Evolutionary conservation across 2,329 filamentous ascomycete genomes (phyloP).

Genomic region (Penicillium digitatum): DNA sequence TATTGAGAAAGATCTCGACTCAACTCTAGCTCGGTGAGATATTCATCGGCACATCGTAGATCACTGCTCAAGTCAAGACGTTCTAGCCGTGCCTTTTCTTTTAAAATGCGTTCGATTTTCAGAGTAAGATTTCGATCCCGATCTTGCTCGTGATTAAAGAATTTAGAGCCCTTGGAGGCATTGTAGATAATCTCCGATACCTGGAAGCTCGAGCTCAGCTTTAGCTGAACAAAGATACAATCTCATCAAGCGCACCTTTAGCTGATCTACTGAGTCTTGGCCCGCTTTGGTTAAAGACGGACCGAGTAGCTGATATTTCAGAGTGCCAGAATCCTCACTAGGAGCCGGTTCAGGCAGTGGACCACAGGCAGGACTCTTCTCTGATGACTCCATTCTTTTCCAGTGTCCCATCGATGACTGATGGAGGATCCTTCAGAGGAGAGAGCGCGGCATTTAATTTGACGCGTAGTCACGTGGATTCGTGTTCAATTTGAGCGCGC

Average conservation of each 20-base stretch:
- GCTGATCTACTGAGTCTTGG: conserved; percentile 88
- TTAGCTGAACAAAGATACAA: neutral
- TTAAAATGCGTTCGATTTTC: conserved; percentile 77
- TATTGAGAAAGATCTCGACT: conserved; percentile 76
- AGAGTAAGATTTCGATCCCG: conserved; percentile 77
- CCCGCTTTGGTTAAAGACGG: conserved; percentile 91
- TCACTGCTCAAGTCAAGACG: conserved; percentile 70
- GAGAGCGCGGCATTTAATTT: conserved; percentile 16
- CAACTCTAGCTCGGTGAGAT: conserved; percentile 73
- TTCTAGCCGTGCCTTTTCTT: conserved; percentile 71
- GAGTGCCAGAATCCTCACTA: conserved; percentile 52
- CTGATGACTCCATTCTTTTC: conserved; percentile 23
- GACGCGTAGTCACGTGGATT: conserved; percentile 34
- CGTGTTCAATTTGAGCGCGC: conserved; percentile 29
- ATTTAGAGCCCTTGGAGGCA: conserved; percentile 93
- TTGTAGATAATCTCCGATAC: conserved; percentile 97
- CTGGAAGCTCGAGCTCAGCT: conserved; percentile 37
- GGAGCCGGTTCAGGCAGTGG: neutral
- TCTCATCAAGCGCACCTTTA: conserved; percentile 54
- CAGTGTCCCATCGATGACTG: conserved; percentile 9
- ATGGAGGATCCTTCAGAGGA: neutral
- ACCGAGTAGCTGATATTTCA: conserved; percentile 87
- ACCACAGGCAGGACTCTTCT: conserved; percentile 14
- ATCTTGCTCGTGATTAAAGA: conserved; percentile 83
- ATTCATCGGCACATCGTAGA: conserved; percentile 71